Conservation (phyloP, 768 basidiomycete genomes). For the Agaricus bisporus region DNA sequence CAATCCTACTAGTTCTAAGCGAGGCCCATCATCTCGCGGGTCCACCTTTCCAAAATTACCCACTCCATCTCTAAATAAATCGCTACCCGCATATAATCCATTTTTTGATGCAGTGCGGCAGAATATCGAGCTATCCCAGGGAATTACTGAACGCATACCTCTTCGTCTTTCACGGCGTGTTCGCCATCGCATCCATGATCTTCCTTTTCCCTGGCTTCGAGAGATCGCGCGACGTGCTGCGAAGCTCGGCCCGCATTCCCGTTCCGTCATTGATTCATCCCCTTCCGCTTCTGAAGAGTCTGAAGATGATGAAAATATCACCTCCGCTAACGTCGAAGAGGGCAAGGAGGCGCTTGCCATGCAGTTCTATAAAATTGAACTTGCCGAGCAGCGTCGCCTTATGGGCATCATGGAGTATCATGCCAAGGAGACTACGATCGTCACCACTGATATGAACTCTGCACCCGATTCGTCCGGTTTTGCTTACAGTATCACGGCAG, state of each 20-base stretch:
- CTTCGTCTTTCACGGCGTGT: conserved; percentile 49
- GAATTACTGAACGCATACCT: conserved; percentile 77
- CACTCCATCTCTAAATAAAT: conserved; percentile 14
- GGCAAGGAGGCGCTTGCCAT: conserved; percentile 77
- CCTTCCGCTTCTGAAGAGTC: conserved; percentile 25
- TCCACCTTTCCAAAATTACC: conserved; percentile 13
- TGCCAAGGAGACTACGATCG: conserved; percentile 47
- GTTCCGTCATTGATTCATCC: conserved; percentile 15
- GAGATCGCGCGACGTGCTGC: conserved; percentile 58
- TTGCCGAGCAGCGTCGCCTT: conserved; percentile 83
- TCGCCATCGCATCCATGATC: conserved; percentile 55
- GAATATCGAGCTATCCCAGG: conserved; percentile 73
- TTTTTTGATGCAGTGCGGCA: conserved; percentile 95
- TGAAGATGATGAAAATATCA: conserved; percentile 22
- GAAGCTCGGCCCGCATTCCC: conserved; percentile 16
- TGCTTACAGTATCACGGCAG: conserved; percentile 93
- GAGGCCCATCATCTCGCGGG: conserved; percentile 12
- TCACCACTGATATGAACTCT: conserved; percentile 10
- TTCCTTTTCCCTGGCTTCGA: conserved; percentile 77
- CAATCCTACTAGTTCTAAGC: conserved; percentile 17
- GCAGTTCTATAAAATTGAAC: conserved; percentile 92
- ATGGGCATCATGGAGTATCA: conserved; percentile 93
- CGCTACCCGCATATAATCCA: conserved; percentile 61
- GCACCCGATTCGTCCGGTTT: conserved; percentile 30
- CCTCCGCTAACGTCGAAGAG: conserved; percentile 46